Base-by-base conservation (phyloP, 805 yeast species). In the Ogataea nitratoaversa region DNA sequence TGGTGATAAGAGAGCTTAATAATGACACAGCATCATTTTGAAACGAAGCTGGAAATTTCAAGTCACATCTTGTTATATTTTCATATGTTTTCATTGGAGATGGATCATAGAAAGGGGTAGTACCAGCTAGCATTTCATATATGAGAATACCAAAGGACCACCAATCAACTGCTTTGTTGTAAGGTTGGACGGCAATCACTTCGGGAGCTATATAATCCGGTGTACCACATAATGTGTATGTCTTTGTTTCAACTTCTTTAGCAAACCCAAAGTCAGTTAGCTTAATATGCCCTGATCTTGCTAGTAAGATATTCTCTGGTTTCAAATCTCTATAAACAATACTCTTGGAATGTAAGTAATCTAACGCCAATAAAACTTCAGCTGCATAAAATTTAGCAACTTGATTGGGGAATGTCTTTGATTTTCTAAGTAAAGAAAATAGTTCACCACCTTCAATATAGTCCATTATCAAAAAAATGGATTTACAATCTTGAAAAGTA, bases 161-260 rank as follows among this genome's bases (percentile, higher is more conserved):
- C 82, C 82, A 77, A 58, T 77, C 82, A 22, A 77, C 82, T 5
- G 79, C 71, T 54, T 76, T 76, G 57, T 77, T 77, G 59, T 77
- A 77, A 2, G 82, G 81, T 52, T 77, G 74, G 17, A 80, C 74
- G 9, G 82, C 75, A 32, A 77, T 76, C 17, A 77, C 82, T 54
- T 77, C 82, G 5, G 82, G 82, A 2, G 82, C 82, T 43, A 77
- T 77, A 53, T 77, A 77, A 59, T 77, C 82, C 0, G 82, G 82
- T 4, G 82, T 77, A 36, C 82, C 82, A 57, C 82, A 77, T 48
- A 77, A 68, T 1, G 82, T 77, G 67, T 76, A 77, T 6, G 82
- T 77, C 16, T 75, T 80, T 32, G 77, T 76, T 47, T 62, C 65
- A 24, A 77, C 82, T 54, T 77, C 82, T 55, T 77, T 77, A 37